A percentile compares a stretch with the other conserved stretches of the same genome.
These are phyloP conservation scores for Bassia scoparia DNA, from an alignment of 148 eudicot genomes.

Conservation along the genomic window DNA sequence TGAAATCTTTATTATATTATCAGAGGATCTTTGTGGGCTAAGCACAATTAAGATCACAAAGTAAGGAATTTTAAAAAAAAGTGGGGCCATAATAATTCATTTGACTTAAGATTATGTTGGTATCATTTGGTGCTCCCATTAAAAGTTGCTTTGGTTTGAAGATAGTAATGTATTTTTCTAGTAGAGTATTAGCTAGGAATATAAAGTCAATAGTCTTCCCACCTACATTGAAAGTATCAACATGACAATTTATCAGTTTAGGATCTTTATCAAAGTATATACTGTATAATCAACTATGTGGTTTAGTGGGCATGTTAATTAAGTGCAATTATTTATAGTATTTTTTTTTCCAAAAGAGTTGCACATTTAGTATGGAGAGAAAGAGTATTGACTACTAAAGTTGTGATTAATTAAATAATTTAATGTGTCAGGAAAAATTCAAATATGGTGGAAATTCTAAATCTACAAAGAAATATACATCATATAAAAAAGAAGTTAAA, in stretches of 20 bases:
- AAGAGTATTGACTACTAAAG: too few relatives aligned
- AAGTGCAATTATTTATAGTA: too few relatives aligned
- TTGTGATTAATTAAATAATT: too few relatives aligned
- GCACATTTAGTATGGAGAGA: too few relatives aligned
- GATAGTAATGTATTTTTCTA: constrained; percentile 7
- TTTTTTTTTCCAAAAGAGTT: too few relatives aligned
- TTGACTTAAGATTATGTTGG: constrained; percentile 24
- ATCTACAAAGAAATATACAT: too few relatives aligned
- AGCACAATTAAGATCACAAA: constrained; percentile 27
- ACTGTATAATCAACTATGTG: too few relatives aligned
- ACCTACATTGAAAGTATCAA: constrained; percentile 13
- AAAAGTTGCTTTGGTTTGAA: constrained; percentile 31
- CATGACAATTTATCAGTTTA: constrained; percentile 25
- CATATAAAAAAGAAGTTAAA: too few relatives aligned
- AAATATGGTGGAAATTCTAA: too few relatives aligned
- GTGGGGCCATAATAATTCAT: constrained; percentile 29
- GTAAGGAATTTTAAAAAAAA: constrained; percentile 10
- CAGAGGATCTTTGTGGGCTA: constrained; percentile 33
- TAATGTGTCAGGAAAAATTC: too few relatives aligned
- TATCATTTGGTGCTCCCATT: constrained; percentile 24
- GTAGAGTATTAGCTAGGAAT: not conserved
- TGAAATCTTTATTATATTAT: constrained; percentile 6
- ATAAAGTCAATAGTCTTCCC: constrained; percentile 17
- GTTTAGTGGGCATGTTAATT: too few relatives aligned
- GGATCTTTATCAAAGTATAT: not conserved